Evolutionary conservation across 306 rosid species (phyloP).

Genomic region (Ochetophila trinervis): DNA sequence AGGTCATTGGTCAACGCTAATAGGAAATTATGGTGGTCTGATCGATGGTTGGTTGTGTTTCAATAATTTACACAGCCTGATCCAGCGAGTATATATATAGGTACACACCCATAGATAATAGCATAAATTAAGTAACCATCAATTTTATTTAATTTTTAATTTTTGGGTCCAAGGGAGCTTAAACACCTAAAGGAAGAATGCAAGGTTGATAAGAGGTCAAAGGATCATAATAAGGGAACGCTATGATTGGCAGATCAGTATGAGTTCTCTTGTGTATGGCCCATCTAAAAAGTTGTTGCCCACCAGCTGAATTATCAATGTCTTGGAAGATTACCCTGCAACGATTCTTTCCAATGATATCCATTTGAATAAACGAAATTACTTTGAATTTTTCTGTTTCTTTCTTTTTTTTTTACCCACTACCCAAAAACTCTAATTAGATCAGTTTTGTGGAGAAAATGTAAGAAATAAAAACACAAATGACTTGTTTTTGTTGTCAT

Average conservation of each 20-base stretch:
- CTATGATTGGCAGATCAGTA: not conserved
- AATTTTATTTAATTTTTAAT: not conserved
- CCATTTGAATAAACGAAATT: not conserved
- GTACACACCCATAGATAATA: too few species aligned
- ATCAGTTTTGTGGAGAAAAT: too few species aligned
- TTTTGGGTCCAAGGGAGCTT: not conserved
- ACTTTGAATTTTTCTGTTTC: too few species aligned
- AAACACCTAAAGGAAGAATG: not conserved
- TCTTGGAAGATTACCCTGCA: not conserved
- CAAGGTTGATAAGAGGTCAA: not conserved
- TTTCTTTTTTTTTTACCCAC: too few species aligned
- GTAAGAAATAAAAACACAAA: too few species aligned
- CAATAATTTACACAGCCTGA: not conserved
- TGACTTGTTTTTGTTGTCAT: too few species aligned
- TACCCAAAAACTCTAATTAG: too few species aligned
- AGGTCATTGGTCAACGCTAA: constrained; percentile 2
- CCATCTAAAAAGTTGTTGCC: constrained; percentile 18
- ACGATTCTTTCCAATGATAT: not conserved
- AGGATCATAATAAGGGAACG: constrained; percentile 4
- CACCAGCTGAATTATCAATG: constrained; percentile 7
- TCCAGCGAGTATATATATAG: not conserved
- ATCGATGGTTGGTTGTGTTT: not conserved
- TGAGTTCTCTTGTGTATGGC: constrained; percentile 1
- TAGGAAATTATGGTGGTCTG: too few species aligned
- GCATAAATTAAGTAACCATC: too few species aligned